Evolutionary conservation across 129 eudicot genomes (phyloP).

Genomic region (Oenanthe sinensis): DNA sequence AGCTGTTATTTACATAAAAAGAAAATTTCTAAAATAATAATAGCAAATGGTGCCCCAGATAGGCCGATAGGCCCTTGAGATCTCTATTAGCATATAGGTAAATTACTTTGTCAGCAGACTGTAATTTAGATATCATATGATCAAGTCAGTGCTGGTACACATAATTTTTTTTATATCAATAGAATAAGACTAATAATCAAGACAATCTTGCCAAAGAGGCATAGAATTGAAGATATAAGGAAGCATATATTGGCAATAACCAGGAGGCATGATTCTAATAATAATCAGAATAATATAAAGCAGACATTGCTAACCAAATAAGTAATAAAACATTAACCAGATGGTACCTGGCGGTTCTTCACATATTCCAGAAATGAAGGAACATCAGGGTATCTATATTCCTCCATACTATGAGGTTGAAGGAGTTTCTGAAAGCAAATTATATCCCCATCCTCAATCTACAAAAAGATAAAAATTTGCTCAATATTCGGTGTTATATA

Average conservation of each 20-base stretch:
- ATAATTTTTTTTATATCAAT: not conserved
- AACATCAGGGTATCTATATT: slow-evolving; percentile 66
- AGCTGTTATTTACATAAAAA: not conserved
- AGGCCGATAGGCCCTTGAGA: not conserved
- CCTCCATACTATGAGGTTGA: slow-evolving; percentile 31
- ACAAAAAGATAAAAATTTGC: not conserved
- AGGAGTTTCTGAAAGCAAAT: slow-evolving; percentile 72
- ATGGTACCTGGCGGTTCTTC: slow-evolving; percentile 76
- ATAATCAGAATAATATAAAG: not conserved
- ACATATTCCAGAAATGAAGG: slow-evolving; percentile 82
- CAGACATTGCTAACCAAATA: not conserved
- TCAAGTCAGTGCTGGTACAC: not conserved
- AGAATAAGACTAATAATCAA: not conserved
- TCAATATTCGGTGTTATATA: not conserved
- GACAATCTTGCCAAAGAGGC: not conserved
- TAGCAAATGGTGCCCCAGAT: not conserved
- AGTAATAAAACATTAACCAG: not conserved
- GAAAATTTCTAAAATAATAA: not conserved
- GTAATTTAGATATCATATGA: not conserved
- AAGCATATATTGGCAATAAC: not conserved
- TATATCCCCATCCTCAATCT: slow-evolving; percentile 95
- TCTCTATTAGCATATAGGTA: not conserved
- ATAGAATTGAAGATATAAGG: not conserved
- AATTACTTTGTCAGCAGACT: not conserved
- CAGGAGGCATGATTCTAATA: not conserved